Percentiles rank a stretch among this genome's conserved stretches.
phyloP scores from a whole-genome alignment of 2,329 filamentous ascomycete genomes.

The Hortaea werneckii region DNA sequence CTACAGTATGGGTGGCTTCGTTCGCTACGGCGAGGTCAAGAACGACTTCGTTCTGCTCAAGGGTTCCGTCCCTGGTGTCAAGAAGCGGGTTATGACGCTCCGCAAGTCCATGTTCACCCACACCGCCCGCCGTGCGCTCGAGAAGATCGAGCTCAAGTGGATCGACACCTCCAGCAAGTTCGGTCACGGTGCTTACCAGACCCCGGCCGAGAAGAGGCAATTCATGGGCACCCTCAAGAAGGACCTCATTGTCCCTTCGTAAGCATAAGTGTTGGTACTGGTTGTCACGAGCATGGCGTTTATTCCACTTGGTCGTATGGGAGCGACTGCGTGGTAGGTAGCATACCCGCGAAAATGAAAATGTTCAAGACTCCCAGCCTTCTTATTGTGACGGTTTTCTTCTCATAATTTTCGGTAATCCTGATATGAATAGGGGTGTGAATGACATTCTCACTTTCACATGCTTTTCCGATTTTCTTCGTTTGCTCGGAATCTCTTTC shows the following conservation, averaged over 20 bases:
- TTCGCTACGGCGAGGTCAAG: constrained; percentile 98
- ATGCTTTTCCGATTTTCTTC: too few relatives aligned
- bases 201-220: constrained; percentile 91
- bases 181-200: constrained; percentile 99
- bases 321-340: background rate
- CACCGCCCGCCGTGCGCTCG: constrained; percentile 87
- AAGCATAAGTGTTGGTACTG: constrained; percentile 3
- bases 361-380: background rate
- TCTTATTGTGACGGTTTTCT: too few relatives aligned
- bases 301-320: background rate
- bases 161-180: constrained; percentile 99
- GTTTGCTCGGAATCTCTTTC: too few relatives aligned
- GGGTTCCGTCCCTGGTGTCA: constrained; percentile 93
- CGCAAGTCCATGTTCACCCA: constrained; percentile 98
- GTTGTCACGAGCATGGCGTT: constrained; percentile 1
- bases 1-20: constrained; percentile 88
- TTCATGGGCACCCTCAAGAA: constrained; percentile 99
- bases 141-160: constrained; percentile 99
- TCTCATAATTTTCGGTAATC: too few relatives aligned
- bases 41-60: constrained; percentile 98
- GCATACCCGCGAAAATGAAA: background rate
- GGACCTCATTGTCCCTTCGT: constrained; percentile 52
- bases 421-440: too few relatives aligned
- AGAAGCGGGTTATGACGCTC: constrained; percentile 99
- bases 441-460: too few relatives aligned